phyloP scores from a whole-genome alignment of 2,329 filamentous ascomycete genomes.

The Sordariomycetes sp. region DNA sequence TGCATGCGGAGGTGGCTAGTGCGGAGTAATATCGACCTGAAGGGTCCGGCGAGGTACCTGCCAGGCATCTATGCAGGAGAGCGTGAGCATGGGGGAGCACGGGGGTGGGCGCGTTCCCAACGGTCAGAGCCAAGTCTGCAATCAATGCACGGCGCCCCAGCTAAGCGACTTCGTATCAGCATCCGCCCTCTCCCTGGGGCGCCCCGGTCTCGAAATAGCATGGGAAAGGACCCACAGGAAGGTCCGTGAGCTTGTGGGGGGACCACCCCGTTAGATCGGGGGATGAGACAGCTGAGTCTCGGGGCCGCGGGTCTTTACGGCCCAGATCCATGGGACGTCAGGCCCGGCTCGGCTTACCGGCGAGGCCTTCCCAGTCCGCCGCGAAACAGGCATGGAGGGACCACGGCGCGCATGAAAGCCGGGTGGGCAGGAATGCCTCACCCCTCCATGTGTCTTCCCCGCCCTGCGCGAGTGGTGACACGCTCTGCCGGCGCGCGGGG shows the following conservation, averaged over 20 bases:
- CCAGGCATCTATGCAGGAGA: not conserved
- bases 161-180: not conserved
- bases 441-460: not conserved
- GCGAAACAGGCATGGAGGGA: no score
- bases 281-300: no score
- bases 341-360: no score
- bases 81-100: not conserved
- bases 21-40: not conserved
- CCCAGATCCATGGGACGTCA: no score
- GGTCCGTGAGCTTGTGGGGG: no score
- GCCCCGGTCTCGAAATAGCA: not conserved
- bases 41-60: not conserved
- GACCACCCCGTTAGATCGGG: no score
- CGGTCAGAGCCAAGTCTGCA: not conserved
- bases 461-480: not conserved
- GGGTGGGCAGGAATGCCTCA: no score
- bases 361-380: no score
- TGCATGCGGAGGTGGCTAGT: not conserved
- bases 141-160: not conserved
- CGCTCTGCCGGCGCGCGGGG: not conserved
- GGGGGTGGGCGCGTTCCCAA: no score
- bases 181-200: not conserved
- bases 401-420: no score
- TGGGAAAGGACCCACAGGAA: no score
- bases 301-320: no score